A percentile compares a stretch with the other conserved stretches of the same genome.
Conservation (phyloP, 2,329 filamentous ascomycete genomes). For the Phaeosphaeria sp. region DNA sequence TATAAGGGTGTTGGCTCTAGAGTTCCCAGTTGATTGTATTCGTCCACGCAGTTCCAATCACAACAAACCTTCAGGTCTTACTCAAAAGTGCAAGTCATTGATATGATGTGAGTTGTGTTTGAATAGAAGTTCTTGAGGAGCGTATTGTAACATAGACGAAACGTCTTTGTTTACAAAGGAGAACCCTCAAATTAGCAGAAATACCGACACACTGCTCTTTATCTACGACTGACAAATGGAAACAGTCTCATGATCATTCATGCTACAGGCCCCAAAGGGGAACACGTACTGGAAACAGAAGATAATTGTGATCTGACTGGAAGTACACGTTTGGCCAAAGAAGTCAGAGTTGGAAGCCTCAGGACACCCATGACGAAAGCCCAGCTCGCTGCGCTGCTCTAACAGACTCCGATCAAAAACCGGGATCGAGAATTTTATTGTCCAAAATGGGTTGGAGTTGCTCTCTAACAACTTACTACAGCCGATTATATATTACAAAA, state of each 20-base stretch:
- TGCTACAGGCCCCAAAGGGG: background rate
- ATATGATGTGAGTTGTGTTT: too few species aligned
- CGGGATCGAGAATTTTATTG: background rate
- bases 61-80: too few species aligned
- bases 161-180: background rate
- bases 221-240: background rate
- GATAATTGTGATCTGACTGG: background rate
- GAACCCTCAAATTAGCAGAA: background rate
- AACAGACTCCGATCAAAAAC: background rate
- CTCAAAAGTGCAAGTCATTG: too few species aligned
- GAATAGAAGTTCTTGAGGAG: too few species aligned
- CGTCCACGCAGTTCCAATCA: too few species aligned
- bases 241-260: background rate
- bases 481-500: background rate
- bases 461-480: background rate
- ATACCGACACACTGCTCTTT: background rate
- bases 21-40: too few species aligned
- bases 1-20: too few species aligned
- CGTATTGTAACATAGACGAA: too few species aligned
- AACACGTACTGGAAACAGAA: background rate
- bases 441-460: background rate
- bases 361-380: background rate
- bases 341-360: background rate
- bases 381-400: background rate
- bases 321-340: background rate